phyloP scores from a whole-genome alignment of 2,329 filamentous ascomycete genomes.

The Cercospora sesami region DNA sequence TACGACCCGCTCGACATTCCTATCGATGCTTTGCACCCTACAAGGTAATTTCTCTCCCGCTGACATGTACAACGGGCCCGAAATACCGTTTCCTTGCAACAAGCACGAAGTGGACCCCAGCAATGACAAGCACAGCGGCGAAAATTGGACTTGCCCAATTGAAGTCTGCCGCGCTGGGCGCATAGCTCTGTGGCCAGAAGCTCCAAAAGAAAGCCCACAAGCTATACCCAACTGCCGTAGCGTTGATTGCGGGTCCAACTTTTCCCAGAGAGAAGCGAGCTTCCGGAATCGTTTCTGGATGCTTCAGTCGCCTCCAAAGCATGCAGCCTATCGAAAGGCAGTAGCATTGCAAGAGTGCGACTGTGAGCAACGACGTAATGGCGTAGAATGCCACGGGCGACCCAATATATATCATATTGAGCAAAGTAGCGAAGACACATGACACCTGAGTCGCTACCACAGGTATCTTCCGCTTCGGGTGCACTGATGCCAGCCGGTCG shows the following conservation, averaged over 20 bases:
- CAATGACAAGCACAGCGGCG: slow-evolving; percentile 1
- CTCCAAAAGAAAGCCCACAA: slow-evolving; percentile 26
- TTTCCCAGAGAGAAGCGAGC: slow-evolving; percentile 24
- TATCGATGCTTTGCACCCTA: neutral
- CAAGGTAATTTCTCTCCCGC: slow-evolving; percentile 2
- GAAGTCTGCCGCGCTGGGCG: slow-evolving; percentile 8
- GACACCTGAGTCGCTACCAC: slow-evolving; percentile 42
- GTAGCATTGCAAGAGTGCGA: slow-evolving; percentile 25
- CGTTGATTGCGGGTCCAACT: slow-evolving; percentile 28
- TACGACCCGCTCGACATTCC: neutral
- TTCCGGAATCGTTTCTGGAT: slow-evolving; percentile 27
- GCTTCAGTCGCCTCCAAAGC: slow-evolving; percentile 28
- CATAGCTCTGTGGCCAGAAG: slow-evolving; percentile 20
- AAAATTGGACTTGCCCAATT: slow-evolving; percentile 15
- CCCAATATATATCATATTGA: slow-evolving; percentile 44
- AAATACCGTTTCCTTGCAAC: slow-evolving; percentile 9
- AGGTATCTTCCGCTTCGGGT: slow-evolving; percentile 21
- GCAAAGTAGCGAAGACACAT: slow-evolving; percentile 51
- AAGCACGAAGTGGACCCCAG: slow-evolving; percentile 2
- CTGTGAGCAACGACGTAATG: slow-evolving; percentile 41
- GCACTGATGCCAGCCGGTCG: slow-evolving; percentile 35
- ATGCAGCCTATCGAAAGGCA: slow-evolving; percentile 31
- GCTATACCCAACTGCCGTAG: slow-evolving; percentile 23
- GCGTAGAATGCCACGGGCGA: slow-evolving; percentile 44
- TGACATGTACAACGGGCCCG: slow-evolving; percentile 9